Evolutionary conservation across 2,329 filamentous ascomycete species (phyloP).

Genomic region (Colletotrichum nymphaeae): DNA sequence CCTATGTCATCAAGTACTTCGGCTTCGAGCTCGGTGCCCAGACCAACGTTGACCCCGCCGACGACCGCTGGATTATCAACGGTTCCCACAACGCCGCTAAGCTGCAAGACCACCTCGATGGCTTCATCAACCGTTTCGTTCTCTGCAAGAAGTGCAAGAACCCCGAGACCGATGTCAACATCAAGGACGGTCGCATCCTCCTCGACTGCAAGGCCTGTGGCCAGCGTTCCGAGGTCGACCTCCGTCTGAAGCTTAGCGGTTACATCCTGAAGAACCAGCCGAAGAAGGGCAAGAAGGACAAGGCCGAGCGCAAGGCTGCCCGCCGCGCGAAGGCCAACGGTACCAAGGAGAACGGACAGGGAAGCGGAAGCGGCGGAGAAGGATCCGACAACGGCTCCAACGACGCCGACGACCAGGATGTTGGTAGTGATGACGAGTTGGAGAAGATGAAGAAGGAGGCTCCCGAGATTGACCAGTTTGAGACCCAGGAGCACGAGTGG

Average conservation of each 20-base stretch:
- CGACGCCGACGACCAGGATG: constrained; percentile 68
- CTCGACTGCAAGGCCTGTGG: constrained; percentile 99
- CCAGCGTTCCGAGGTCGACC: constrained; percentile 89
- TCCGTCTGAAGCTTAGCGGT: constrained; percentile 93
- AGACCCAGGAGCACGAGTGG: constrained; percentile 90
- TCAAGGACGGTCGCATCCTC: constrained; percentile 92
- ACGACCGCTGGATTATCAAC: constrained; percentile 99
- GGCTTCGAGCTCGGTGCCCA: constrained; percentile 98
- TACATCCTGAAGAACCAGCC: constrained; percentile 98
- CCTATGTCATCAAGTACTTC: constrained; percentile 99
- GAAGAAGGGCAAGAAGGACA: constrained; percentile 97
- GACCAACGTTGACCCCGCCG: constrained; percentile 96
- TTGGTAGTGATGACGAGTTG: constrained; percentile 91
- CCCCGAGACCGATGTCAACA: constrained; percentile 94
- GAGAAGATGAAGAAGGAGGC: constrained; percentile 79
- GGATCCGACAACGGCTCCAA: constrained; percentile 62
- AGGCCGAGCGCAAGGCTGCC: constrained; percentile 90
- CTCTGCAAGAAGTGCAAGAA: constrained; percentile 99
- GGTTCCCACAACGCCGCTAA: constrained; percentile 94
- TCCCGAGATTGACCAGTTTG: constrained; percentile 61
- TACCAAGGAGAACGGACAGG: constrained; percentile 64
- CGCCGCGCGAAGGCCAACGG: constrained; percentile 84
- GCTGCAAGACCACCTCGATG: constrained; percentile 97
- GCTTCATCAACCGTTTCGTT: constrained; percentile 98
- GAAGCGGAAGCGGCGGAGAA: constrained; percentile 72